These are phyloP conservation scores for Sambucus nigra DNA, from an alignment of 129 eudicot species.

Conservation along the genomic window DNA sequence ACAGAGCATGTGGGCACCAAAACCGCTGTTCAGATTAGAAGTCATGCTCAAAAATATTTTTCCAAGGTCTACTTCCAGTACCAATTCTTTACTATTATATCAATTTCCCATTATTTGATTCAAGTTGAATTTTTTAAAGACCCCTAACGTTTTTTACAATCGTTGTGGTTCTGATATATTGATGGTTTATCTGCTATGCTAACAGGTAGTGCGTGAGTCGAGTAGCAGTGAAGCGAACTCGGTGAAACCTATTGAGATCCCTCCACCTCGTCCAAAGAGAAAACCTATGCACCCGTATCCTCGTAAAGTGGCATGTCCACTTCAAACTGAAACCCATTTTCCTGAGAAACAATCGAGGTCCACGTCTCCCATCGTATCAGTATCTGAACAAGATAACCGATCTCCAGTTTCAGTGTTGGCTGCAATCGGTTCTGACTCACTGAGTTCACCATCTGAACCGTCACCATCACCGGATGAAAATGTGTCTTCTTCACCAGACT, in stretches of 20 bases:
- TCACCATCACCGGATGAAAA: constrained; percentile 25
- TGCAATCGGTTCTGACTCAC: constrained; percentile 44
- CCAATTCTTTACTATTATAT: constrained; percentile 20
- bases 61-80: constrained; percentile 52
- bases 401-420: constrained; percentile 80
- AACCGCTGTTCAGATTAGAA: constrained; percentile 96
- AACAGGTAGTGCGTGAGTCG: constrained; percentile 73
- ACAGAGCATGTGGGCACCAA: constrained; percentile 94
- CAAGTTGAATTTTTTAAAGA: constrained; percentile 14
- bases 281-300: constrained; percentile 96
- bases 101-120: constrained; percentile 21
- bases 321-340: constrained; percentile 18
- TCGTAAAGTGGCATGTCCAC: constrained; percentile 47
- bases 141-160: neutral
- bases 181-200: neutral
- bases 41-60: constrained; percentile 97
- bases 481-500: constrained; percentile 18
- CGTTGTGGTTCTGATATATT: neutral
- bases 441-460: constrained; percentile 12
- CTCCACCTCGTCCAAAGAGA: constrained; percentile 95
- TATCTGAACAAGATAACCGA: constrained; percentile 52
- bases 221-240: constrained; percentile 34
- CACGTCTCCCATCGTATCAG: constrained; percentile 23
- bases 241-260: constrained; percentile 72
- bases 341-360: constrained; percentile 24